Evolutionary conservation across 768 basidiomycete species (phyloP).

Genomic region (Pisolithus microcarpus): DNA sequence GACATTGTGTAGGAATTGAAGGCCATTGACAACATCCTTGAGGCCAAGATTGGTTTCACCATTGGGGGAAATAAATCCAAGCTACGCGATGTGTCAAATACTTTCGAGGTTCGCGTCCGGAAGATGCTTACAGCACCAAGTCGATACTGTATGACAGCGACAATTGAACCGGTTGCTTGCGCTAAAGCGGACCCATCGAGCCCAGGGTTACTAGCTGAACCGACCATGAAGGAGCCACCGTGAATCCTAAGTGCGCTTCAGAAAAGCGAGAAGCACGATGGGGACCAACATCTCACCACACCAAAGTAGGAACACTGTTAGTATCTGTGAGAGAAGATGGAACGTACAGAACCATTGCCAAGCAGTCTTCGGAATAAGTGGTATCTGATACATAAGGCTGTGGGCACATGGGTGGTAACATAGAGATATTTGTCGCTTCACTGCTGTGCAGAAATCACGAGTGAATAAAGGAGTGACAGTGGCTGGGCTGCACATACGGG

Average conservation of each 20-base stretch:
- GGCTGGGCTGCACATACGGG: conserved; percentile 40
- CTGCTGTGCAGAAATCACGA: conserved; percentile 31
- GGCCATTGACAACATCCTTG: conserved; percentile 57
- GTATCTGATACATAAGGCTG: conserved; percentile 48
- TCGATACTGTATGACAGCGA: conserved; percentile 78
- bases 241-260: conserved; percentile 53
- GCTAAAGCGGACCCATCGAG: conserved; percentile 77
- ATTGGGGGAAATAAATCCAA: conserved; percentile 69
- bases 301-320: conserved; percentile 41
- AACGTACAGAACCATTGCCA: conserved; percentile 71
- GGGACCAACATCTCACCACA: conserved; percentile 42
- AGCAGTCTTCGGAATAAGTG: conserved; percentile 67
- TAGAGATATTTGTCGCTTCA: conserved; percentile 42
- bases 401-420: conserved; percentile 65
- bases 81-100: conserved; percentile 30
- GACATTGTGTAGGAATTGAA: conserved; percentile 54
- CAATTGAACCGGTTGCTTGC: conserved; percentile 61
- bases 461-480: neutral
- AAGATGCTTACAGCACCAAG: conserved; percentile 56
- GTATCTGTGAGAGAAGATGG: conserved; percentile 35
- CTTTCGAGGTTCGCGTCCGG: neutral
- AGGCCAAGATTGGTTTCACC: conserved; percentile 67
- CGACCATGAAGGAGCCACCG: conserved; percentile 72
- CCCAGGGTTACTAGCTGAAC: conserved; percentile 64
- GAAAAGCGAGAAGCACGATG: neutral